A percentile compares a stretch with the other conserved stretches of the same genome.
Evolutionary conservation across 768 basidiomycete species (phyloP).

Genomic region (Psilocybe tampanensis): DNA sequence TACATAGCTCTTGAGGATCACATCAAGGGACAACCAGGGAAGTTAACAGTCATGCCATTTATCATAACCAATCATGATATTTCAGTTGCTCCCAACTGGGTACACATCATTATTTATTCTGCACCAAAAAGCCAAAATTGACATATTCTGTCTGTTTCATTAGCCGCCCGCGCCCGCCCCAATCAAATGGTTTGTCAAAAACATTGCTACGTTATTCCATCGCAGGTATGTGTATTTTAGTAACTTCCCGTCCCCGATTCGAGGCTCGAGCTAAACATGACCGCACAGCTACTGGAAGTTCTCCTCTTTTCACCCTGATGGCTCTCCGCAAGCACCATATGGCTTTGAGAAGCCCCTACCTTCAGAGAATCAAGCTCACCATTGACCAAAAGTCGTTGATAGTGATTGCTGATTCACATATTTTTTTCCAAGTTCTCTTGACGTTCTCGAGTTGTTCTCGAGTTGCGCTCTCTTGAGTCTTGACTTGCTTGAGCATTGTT

Average conservation of each 20-base stretch:
- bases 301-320: conserved; percentile 20
- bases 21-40: conserved; percentile 16
- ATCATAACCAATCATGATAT: conserved; percentile 22
- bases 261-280: background rate
- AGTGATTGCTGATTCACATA: background rate
- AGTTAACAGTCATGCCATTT: conserved; percentile 20
- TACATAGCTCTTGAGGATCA: conserved; percentile 22
- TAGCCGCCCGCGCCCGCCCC: conserved; percentile 21
- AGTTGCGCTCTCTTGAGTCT: too few species aligned
- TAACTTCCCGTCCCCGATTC: background rate
- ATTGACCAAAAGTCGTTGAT: background rate
- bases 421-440: background rate
- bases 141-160: background rate
- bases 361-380: background rate
- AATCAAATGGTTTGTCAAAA: conserved; percentile 22
- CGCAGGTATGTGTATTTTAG: conserved; percentile 13
- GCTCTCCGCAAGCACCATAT: conserved; percentile 10
- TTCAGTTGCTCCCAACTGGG: conserved; percentile 22
- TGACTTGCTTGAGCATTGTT: too few species aligned
- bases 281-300: conserved; percentile 28
- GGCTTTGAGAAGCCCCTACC: background rate
- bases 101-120: conserved; percentile 1
- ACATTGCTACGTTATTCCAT: conserved; percentile 15
- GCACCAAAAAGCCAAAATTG: background rate
- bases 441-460: background rate